These are phyloP conservation scores for Rhynchosporium graminicola DNA, from an alignment of 2,329 filamentous ascomycete species.

Conservation along the genomic window DNA sequence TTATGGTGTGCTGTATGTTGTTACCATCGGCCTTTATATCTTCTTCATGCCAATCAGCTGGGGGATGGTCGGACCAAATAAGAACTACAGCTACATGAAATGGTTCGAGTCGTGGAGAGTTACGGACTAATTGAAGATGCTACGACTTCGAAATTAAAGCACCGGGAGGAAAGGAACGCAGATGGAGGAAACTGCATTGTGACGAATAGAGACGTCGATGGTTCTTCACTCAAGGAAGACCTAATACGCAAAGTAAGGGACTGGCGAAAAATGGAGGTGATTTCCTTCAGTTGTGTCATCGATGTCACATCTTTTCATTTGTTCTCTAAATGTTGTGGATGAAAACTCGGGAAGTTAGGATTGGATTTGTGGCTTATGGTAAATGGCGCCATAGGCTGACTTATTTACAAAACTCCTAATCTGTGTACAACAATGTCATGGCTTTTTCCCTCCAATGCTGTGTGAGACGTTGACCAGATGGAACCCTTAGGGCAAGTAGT, in stretches of 20 bases:
- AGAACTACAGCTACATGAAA: constrained; percentile 87
- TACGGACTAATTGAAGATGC: constrained; percentile 34
- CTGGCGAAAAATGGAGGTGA: not conserved
- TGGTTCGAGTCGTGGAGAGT: constrained; percentile 83
- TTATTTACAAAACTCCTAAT: constrained; percentile 29
- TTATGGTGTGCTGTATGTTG: constrained; percentile 74
- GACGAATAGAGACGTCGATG: constrained; percentile 2
- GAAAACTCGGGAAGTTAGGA: constrained; percentile 18
- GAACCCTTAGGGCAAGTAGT: no score
- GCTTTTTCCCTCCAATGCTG: not conserved
- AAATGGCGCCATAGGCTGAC: constrained; percentile 26
- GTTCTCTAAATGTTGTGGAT: constrained; percentile 20
- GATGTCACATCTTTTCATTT: constrained; percentile 24
- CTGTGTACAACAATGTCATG: constrained; percentile 19
- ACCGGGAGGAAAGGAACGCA: not conserved
- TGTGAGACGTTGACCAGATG: not conserved
- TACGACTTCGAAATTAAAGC: constrained; percentile 4
- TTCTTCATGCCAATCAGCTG: constrained; percentile 93
- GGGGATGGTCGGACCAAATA: constrained; percentile 85
- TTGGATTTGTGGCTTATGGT: constrained; percentile 18
- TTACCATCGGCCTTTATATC: constrained; percentile 80
- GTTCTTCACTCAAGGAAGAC: not conserved
- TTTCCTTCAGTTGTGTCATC: constrained; percentile 23
- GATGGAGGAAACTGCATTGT: not conserved
- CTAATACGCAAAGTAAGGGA: not conserved